phyloP scores from a whole-genome alignment of 1,139 yeast species.

The Zhuliangozyma blackwelliae region DNA sequence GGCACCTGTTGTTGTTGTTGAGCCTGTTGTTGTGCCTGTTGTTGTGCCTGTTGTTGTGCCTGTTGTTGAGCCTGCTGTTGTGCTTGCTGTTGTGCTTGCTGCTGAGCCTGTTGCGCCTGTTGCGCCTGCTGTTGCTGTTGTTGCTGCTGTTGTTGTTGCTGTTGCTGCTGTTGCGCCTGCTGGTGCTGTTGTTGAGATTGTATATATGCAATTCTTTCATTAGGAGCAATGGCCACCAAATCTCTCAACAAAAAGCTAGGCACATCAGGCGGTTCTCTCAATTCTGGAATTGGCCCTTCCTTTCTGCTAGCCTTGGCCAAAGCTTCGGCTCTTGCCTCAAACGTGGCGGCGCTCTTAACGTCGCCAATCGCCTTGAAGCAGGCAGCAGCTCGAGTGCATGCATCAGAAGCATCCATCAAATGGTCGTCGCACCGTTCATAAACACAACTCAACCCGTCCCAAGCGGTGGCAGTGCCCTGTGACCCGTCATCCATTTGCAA shows the following conservation, averaged over 20 bases:
- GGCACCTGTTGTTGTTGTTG: too few species aligned
- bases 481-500: conserved; percentile 47
- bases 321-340: conserved; percentile 41
- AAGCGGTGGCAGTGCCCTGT: conserved; percentile 53
- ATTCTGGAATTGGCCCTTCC: conserved; percentile 40
- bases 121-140: conserved; percentile 8
- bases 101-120: conserved; percentile 11
- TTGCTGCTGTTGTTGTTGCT: conserved; percentile 5
- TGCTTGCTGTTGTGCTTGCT: conserved; percentile 6
- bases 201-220: conserved; percentile 37
- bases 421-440: conserved; percentile 62
- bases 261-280: conserved; percentile 48
- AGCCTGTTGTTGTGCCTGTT: conserved; percentile 1
- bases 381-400: conserved; percentile 48
- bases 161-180: conserved; percentile 7
- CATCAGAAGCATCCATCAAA: conserved; percentile 55
- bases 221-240: conserved; percentile 40
- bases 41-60: conserved; percentile 10
- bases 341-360: conserved; percentile 31
- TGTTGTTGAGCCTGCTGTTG: conserved; percentile 9
- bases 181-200: conserved; percentile 18
- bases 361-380: conserved; percentile 51
- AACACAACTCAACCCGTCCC: conserved; percentile 65
- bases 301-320: conserved; percentile 39
- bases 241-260: conserved; percentile 46